Conservation (phyloP, 176 grass and related monocot species). For the Ensete glaucum region DNA sequence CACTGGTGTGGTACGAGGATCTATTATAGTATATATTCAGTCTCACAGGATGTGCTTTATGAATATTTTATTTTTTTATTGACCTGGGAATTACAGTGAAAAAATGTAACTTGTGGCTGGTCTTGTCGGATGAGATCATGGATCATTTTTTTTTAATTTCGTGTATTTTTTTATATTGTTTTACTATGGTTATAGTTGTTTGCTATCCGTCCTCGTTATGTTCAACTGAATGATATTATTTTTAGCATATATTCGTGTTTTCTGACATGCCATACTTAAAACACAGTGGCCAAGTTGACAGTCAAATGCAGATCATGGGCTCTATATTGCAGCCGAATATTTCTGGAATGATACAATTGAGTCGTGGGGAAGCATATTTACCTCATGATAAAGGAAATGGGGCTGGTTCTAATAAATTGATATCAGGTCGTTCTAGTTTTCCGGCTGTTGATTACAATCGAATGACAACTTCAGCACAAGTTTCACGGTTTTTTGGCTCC, state of each 20-base stretch:
- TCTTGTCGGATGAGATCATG: neutral
- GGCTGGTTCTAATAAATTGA: conserved; percentile 43
- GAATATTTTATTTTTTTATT: neutral
- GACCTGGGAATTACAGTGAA: neutral
- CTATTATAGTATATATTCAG: neutral
- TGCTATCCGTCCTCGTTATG: neutral
- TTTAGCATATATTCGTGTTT: neutral
- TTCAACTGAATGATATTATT: neutral
- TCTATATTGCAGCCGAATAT: conserved; percentile 90
- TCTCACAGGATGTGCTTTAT: neutral
- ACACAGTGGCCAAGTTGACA: conserved; percentile 88
- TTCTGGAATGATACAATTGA: conserved; percentile 79
- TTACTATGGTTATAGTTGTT: neutral
- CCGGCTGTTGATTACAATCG: conserved; percentile 47
- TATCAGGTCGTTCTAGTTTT: conserved; percentile 47
- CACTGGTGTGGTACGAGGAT: no score
- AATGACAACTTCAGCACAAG: conserved; percentile 44
- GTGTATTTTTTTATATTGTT: neutral
- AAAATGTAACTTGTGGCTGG: neutral
- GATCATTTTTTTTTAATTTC: neutral
- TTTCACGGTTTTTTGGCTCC: conserved; percentile 47
- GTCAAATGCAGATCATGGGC: conserved; percentile 75
- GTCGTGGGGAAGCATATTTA: conserved; percentile 92
- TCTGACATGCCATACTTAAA: neutral
- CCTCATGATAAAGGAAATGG: conserved; percentile 97